phyloP scores from a whole-genome alignment of 1,284 basidiomycete species.

The Leccinum fallax region DNA sequence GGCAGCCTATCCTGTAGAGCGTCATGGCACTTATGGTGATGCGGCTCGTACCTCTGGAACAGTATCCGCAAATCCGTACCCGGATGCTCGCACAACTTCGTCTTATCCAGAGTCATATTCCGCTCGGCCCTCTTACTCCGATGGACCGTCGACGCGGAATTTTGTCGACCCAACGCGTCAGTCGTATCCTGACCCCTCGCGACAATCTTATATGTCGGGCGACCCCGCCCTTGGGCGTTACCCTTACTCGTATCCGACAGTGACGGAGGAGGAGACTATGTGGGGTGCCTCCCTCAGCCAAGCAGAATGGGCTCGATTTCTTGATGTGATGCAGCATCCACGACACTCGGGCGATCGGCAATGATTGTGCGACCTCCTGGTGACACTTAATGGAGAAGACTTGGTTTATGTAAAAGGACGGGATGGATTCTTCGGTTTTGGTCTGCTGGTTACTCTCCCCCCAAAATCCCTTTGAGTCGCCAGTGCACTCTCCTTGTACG shows the following conservation, averaged over 20 bases:
- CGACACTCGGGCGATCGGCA: constrained; percentile 35
- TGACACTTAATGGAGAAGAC: constrained; percentile 15
- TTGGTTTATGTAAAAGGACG: constrained; percentile 33
- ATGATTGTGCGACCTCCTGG: constrained; percentile 18
- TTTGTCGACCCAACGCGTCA: constrained; percentile 25
- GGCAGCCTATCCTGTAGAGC: constrained; percentile 24
- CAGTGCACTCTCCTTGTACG: constrained; percentile 15
- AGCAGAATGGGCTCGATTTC: constrained; percentile 54
- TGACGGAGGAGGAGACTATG: constrained; percentile 51
- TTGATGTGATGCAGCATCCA: constrained; percentile 48
- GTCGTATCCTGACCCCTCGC: constrained; percentile 33
- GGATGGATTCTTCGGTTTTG: constrained; percentile 32
- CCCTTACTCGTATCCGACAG: constrained; percentile 38
- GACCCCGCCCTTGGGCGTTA: constrained; percentile 32
- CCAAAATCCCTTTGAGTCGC: constrained; percentile 20
- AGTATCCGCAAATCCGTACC: constrained; percentile 31
- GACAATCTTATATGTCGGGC: constrained; percentile 30
- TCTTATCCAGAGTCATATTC: constrained; percentile 31
- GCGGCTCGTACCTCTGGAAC: constrained; percentile 22
- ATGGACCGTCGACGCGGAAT: constrained; percentile 30
- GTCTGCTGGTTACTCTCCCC: constrained; percentile 16
- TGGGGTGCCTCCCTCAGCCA: constrained; percentile 65
- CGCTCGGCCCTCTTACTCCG: constrained; percentile 26
- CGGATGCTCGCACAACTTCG: constrained; percentile 26
- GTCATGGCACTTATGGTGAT: constrained; percentile 27